These are phyloP conservation scores for Hepatocystis sp. DNA, from an alignment of 169 alveolate genomes.

Conservation along the genomic window DNA sequence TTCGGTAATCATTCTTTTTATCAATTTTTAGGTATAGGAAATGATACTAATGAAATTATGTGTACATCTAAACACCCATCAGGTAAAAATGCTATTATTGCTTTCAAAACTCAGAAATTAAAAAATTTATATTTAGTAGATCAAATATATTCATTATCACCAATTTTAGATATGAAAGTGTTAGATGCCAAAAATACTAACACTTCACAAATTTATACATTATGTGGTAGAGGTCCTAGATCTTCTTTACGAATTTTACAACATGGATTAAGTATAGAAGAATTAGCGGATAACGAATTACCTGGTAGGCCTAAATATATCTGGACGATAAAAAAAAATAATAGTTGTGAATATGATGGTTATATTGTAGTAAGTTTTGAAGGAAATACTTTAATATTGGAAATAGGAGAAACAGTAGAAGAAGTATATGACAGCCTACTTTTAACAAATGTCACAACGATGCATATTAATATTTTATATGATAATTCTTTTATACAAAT, in stretches of 20 bases:
- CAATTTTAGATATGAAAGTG: slow-evolving; percentile 96
- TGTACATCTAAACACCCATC: slow-evolving; percentile 92
- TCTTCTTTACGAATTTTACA: slow-evolving; percentile 95
- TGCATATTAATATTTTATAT: slow-evolving; percentile 87
- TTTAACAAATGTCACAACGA: slow-evolving; percentile 88
- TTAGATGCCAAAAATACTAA: slow-evolving; percentile 91
- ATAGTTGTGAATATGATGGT: slow-evolving; percentile 84
- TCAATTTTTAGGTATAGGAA: slow-evolving; percentile 87
- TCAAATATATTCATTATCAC: slow-evolving; percentile 94
- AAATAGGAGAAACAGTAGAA: slow-evolving; percentile 95
- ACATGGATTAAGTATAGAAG: slow-evolving; percentile 97
- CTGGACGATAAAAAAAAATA: slow-evolving; percentile 94
- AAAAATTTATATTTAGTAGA: slow-evolving; percentile 92
- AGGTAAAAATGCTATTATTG: slow-evolving; percentile 89
- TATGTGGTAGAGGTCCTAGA: slow-evolving; percentile 98
- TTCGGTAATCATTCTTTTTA: slow-evolving; percentile 95
- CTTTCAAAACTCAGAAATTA: slow-evolving; percentile 93
- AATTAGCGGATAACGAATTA: slow-evolving; percentile 95
- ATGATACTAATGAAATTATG: slow-evolving; percentile 87
- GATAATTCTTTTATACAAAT: slow-evolving; percentile 94
- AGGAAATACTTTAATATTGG: slow-evolving; percentile 94
- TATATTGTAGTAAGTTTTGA: slow-evolving; percentile 96
- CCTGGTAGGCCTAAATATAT: slow-evolving; percentile 98
- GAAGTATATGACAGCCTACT: slow-evolving; percentile 94
- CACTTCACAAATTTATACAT: slow-evolving; percentile 86